phyloP scores from a whole-genome alignment of 2,329 filamentous ascomycete genomes.

The Fusarium pilosicola region DNA sequence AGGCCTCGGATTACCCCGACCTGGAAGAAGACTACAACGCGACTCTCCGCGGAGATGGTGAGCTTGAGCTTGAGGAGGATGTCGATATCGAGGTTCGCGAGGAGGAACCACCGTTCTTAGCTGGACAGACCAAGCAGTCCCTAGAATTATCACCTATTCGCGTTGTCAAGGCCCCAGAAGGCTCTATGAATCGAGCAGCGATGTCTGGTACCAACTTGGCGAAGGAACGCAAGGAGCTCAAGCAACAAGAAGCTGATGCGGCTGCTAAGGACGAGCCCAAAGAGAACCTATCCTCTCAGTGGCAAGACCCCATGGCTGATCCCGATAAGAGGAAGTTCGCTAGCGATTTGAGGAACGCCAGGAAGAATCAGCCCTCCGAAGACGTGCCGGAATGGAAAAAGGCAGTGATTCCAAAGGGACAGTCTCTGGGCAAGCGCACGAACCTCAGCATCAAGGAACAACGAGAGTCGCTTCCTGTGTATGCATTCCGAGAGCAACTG shows the following conservation, averaged over 20 bases:
- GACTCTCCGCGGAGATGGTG: slow-evolving; percentile 84
- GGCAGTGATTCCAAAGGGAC: slow-evolving; percentile 80
- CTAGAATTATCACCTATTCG: slow-evolving; percentile 94
- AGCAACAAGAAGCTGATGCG: slow-evolving; percentile 86
- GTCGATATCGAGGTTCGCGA: slow-evolving; percentile 97
- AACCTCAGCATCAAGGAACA: slow-evolving; percentile 95
- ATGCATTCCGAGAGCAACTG: slow-evolving; percentile 84
- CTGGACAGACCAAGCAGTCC: slow-evolving; percentile 95
- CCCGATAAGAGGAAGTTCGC: slow-evolving; percentile 90
- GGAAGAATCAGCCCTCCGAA: slow-evolving; percentile 69
- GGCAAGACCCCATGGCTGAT: slow-evolving; percentile 96
- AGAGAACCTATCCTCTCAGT: slow-evolving; percentile 87
- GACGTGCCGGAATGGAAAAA: slow-evolving; percentile 93
- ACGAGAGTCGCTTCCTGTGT: slow-evolving; percentile 88
- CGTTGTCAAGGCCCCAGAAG: slow-evolving; percentile 96
- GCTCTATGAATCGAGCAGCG: slow-evolving; percentile 95
- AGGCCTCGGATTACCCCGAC: slow-evolving; percentile 92
- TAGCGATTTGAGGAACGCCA: slow-evolving; percentile 79
- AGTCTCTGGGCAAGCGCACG: slow-evolving; percentile 86
- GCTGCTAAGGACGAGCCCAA: slow-evolving; percentile 78
- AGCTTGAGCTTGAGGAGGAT: slow-evolving; percentile 93
- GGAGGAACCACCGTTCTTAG: slow-evolving; percentile 94
- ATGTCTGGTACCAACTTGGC: slow-evolving; percentile 91
- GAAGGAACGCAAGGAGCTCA: slow-evolving; percentile 88
- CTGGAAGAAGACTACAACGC: slow-evolving; percentile 94